phyloP scores from a whole-genome alignment of 2,329 filamentous ascomycete genomes.

The Colletotrichum acutatum region DNA sequence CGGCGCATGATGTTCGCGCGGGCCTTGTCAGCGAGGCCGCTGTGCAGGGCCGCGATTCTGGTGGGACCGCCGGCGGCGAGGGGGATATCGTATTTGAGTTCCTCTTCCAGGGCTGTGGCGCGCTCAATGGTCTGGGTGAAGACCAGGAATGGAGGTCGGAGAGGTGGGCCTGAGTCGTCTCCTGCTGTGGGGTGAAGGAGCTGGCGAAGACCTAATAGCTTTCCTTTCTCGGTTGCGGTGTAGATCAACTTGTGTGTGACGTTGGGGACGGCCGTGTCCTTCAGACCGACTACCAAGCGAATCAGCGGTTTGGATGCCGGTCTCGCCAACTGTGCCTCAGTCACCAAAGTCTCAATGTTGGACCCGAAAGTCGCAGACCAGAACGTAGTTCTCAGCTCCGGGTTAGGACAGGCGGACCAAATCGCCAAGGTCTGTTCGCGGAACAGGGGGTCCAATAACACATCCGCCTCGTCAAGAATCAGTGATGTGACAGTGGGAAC shows the following conservation, averaged over 20 bases:
- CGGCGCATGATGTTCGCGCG: conserved; percentile 86
- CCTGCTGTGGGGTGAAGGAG: conserved; percentile 80
- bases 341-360: conserved; percentile 84
- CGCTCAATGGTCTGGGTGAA: conserved; percentile 97
- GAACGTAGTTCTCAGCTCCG: conserved; percentile 78
- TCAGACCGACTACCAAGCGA: conserved; percentile 92
- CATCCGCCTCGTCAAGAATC: conserved; percentile 93
- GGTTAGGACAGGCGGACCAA: conserved; percentile 81
- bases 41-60: conserved; percentile 90
- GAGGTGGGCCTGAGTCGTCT: conserved; percentile 63
- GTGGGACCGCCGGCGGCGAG: conserved; percentile 84
- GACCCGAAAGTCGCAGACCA: conserved; percentile 99
- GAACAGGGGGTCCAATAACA: conserved; percentile 91
- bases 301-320: conserved; percentile 63
- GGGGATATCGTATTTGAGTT: conserved; percentile 95
- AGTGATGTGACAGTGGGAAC: conserved; percentile 78
- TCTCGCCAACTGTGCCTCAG: conserved; percentile 71
- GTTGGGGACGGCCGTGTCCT: conserved; percentile 94
- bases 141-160: conserved; percentile 91
- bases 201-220: conserved; percentile 90
- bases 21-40: conserved; percentile 80
- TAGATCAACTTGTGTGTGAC: conserved; percentile 91
- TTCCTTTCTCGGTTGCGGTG: conserved; percentile 91
- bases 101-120: conserved; percentile 86
- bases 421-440: conserved; percentile 86